Percentiles rank a stretch among this genome's conserved stretches.
phyloP scores from a whole-genome alignment of 1,284 basidiomycete species.

The Leucoagaricus sp. region DNA sequence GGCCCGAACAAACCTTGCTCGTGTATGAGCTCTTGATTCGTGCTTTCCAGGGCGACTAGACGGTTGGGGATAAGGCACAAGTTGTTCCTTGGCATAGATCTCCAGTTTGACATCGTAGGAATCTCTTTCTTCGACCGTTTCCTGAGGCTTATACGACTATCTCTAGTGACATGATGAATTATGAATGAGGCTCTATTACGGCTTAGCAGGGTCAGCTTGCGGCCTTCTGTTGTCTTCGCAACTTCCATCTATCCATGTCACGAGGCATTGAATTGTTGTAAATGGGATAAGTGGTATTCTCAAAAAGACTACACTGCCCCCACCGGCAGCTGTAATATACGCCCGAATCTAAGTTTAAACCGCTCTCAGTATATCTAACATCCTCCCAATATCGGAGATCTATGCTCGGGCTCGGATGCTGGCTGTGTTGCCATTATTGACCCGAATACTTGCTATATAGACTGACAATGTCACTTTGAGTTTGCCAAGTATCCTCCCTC shows the following conservation, averaged over 20 bases:
- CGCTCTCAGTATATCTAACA: neutral
- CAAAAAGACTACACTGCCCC: neutral
- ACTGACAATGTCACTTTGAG: no score
- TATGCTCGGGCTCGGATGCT: neutral
- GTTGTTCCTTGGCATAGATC: neutral
- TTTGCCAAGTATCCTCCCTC: neutral
- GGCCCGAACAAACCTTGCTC: slow-evolving; percentile 62
- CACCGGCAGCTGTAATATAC: neutral
- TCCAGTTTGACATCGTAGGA: neutral
- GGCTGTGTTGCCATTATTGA: no score
- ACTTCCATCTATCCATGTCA: slow-evolving; percentile 2
- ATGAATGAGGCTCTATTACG: neutral
- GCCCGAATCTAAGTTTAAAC: neutral
- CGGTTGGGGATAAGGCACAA: neutral
- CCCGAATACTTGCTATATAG: no score
- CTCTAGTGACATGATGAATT: neutral
- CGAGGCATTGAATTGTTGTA: neutral
- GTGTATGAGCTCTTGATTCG: slow-evolving; percentile 61
- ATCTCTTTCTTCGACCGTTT: neutral
- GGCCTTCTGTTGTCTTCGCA: neutral
- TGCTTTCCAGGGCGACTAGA: neutral
- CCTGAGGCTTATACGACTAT: neutral
- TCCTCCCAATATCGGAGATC: neutral
- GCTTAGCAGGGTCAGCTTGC: neutral
- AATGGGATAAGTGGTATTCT: neutral